Evolutionary conservation across 371 early-diverging fungal genomes (phyloP).

Genomic region (Blakeslea trispora): DNA sequence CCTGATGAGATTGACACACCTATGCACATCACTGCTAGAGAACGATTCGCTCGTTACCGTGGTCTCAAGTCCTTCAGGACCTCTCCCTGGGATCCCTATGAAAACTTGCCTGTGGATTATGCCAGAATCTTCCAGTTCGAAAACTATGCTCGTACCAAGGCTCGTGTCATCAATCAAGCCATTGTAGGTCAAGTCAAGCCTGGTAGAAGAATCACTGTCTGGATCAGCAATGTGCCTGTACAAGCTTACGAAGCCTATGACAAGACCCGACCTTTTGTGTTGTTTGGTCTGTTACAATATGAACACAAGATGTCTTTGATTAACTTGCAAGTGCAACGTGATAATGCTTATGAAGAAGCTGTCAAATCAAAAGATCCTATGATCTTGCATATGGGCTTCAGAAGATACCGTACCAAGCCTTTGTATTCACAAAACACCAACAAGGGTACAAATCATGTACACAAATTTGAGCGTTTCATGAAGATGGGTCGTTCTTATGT

Average conservation of each 20-base stretch:
- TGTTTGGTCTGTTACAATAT: slow-evolving; percentile 88
- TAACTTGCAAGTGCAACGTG: slow-evolving; percentile 76
- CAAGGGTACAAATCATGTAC: slow-evolving; percentile 86
- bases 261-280: slow-evolving; percentile 63
- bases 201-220: slow-evolving; percentile 68
- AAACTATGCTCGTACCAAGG: slow-evolving; percentile 77
- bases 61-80: slow-evolving; percentile 92
- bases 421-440: slow-evolving; percentile 88
- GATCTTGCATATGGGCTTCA: slow-evolving; percentile 86
- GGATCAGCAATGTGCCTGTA: slow-evolving; percentile 72
- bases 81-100: slow-evolving; percentile 97
- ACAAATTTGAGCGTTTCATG: slow-evolving; percentile 92
- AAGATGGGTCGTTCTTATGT: slow-evolving; percentile 70
- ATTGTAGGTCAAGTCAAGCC: slow-evolving; percentile 56
- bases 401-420: slow-evolving; percentile 81
- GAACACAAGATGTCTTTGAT: slow-evolving; percentile 93
- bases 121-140: slow-evolving; percentile 94
- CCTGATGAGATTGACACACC: slow-evolving; percentile 98
- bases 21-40: slow-evolving; percentile 77
- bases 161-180: slow-evolving; percentile 67
- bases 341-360: slow-evolving; percentile 70
- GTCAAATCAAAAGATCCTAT: slow-evolving; percentile 85
- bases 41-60: slow-evolving; percentile 90
- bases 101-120: slow-evolving; percentile 95
- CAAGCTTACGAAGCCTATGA: slow-evolving; percentile 54